Conservation (phyloP, 1,284 basidiomycete species). For the Anthracocystis panici-leucophaei region DNA sequence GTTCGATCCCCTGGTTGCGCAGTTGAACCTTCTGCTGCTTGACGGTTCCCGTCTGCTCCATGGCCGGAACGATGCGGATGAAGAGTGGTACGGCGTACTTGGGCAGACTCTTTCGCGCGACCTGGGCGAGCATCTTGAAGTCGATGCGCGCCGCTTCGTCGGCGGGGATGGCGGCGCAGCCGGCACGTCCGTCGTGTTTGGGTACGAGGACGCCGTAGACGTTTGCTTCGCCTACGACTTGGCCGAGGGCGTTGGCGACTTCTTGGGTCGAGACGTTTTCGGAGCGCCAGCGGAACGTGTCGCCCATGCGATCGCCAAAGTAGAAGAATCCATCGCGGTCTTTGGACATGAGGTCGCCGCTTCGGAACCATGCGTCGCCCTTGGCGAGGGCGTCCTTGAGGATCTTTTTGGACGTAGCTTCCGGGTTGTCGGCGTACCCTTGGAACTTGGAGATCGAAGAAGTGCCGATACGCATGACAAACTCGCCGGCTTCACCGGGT, state of each 20-base stretch:
- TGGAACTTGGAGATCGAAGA: conserved; percentile 54
- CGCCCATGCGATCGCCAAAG: conserved; percentile 68
- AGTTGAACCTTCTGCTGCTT: conserved; percentile 68
- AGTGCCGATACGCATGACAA: conserved; percentile 63
- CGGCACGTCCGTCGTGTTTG: conserved; percentile 68
- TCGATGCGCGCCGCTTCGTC: conserved; percentile 47
- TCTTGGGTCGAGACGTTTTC: conserved; percentile 69
- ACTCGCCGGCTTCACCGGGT: conserved; percentile 66
- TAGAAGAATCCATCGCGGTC: conserved; percentile 66
- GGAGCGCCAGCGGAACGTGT: conserved; percentile 68
- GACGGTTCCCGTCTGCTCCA: conserved; percentile 67
- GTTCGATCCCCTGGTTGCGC: conserved; percentile 69
- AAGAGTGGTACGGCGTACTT: conserved; percentile 70
- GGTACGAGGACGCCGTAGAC: conserved; percentile 70
- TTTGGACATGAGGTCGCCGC: conserved; percentile 66
- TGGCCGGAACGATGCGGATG: conserved; percentile 62
- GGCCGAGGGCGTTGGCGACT: conserved; percentile 64
- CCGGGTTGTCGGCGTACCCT: conserved; percentile 65
- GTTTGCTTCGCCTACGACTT: conserved; percentile 66
- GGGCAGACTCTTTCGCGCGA: conserved; percentile 63
- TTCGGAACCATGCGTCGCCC: conserved; percentile 68
- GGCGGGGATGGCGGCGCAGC: conserved; percentile 68
- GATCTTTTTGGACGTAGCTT: conserved; percentile 69
- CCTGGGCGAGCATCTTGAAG: conserved; percentile 52
- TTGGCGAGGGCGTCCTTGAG: conserved; percentile 65